A percentile compares a stretch with the other conserved stretches of the same genome.
Evolutionary conservation across 495 filamentous ascomycete genomes (phyloP).

Genomic region (Aspergillus avenaceus): DNA sequence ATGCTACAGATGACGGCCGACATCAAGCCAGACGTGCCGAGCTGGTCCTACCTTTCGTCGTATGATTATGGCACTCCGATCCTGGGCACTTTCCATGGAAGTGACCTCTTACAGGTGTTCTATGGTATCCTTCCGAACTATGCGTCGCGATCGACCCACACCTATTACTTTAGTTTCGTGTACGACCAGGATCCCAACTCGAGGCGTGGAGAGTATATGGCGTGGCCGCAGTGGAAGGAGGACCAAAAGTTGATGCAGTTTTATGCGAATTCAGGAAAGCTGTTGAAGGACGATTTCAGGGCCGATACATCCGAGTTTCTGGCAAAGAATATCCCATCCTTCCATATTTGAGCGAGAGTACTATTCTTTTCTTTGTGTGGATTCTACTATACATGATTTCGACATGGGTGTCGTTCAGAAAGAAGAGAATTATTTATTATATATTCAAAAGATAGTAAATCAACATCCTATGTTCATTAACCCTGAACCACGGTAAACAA

Average conservation of each 20-base stretch:
- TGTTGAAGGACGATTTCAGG: slow-evolving; percentile 60
- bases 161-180: slow-evolving; percentile 64
- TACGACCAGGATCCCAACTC: slow-evolving; percentile 62
- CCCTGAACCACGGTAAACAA: too few species aligned
- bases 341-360: too few species aligned
- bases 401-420: too few species aligned
- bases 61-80: slow-evolving; percentile 67
- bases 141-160: slow-evolving; percentile 53
- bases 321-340: slow-evolving; percentile 32
- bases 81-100: slow-evolving; percentile 69
- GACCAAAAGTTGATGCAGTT: slow-evolving; percentile 56
- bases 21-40: slow-evolving; percentile 50
- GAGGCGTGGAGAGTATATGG: slow-evolving; percentile 26
- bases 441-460: too few species aligned
- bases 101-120: slow-evolving; percentile 63
- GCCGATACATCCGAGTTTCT: slow-evolving; percentile 45
- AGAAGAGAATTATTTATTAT: too few species aligned
- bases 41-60: slow-evolving; percentile 68
- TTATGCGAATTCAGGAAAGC: slow-evolving; percentile 32
- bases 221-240: slow-evolving; percentile 61
- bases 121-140: slow-evolving; percentile 58
- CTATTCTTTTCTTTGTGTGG: too few species aligned
- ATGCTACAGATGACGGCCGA: slow-evolving; percentile 43
- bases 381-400: too few species aligned
- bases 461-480: too few species aligned